Base-by-base conservation (phyloP, 345 rosid genomes). In the Lagerstroemia speciosa region DNA sequence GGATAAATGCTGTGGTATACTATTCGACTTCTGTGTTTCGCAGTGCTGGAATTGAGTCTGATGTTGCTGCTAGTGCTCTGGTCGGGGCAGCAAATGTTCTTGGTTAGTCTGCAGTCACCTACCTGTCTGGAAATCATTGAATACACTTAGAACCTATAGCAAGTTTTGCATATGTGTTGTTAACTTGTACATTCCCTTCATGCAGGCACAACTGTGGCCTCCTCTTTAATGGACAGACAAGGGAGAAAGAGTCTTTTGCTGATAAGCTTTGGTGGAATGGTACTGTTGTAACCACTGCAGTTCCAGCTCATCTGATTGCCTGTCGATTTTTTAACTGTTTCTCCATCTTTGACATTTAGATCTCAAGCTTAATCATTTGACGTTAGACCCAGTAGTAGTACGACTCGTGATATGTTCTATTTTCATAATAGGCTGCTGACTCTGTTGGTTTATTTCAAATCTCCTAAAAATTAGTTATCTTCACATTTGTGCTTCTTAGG, bases 51-150 rank as follows among this genome's bases (percentile, higher is more conserved):
- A 82, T 94, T 72, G 80, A 79, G 73, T 94, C 99, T 71, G 98
- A 94, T 82, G 96, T 94, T 62, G 97, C 99, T 71, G 98, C 99
- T 46, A 94, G 99, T 83, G 99, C 98, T 75, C 89, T 94, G 50
- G 99, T 94, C 73, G 99, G 98, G 74, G 97, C 97, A 67, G 81
- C 99, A 74, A 94, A 94, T 69, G 99, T 94, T 78, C 80, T 94
- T 71, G 99, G 98, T 94, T 71, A 71, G 78, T 62, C 5, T 20
- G 63, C 20, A 1, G 33, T 27, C 8, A 58, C 14, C 33, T 58
- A 5, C 33, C 7, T 45, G 1, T 38, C 67, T 36, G 34, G 24
- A 12, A 30, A 58, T 58, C 16, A 58, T 12, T 3, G 29, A 14
- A 27, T 27, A 58, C 29, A 6, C 12, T n/a, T n/a, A n/a, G n/a